Evolutionary conservation across 768 basidiomycete genomes (phyloP), one percentile per base, ranked within the genome.

Genomic region (Kwoniella bestiolae): DNA sequence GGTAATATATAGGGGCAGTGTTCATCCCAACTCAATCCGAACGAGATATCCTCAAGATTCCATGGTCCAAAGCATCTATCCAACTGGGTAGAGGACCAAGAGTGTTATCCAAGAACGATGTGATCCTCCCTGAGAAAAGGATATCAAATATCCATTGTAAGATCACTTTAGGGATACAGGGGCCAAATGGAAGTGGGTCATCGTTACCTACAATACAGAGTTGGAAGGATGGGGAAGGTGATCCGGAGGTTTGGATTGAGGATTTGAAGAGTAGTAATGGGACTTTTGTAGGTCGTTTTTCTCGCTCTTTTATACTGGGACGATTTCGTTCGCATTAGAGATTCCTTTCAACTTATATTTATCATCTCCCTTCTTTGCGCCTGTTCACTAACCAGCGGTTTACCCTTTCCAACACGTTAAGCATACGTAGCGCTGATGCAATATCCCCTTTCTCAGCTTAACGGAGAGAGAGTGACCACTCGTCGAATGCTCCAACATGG

Each of bases 401-500:
- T n/a, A n/a, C n/a, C n/a, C n/a, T n/a, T n/a, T n/a, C n/a, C n/a
- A n/a, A n/a, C n/a, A n/a, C n/a, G n/a, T n/a, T n/a, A n/a, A n/a
- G n/a, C n/a, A n/a, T n/a, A n/a, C n/a, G n/a, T n/a, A n/a, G 35
- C 35, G 35, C 35, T 38, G 35, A 38, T 23, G n/a, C 9, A 25
- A 21, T 47, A 47, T 7, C 8, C n/a, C 31, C 32, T 57, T 21
- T 31, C 35, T 1, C 69, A 91, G 90, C 87, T 91, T 72, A 91
- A 90, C 71, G 86, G 86, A 31, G 80, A 80, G 44, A 87, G 86
- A 78, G 84, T 94, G 60, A 87, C 86, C 38, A 80, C 83, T 9
- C 83, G 84, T 59, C 82, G 85, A 38, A 82, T 91, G 47, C 82
- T 94, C 53, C 85, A 84, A 12, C 87, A 91, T 66, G 93, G 94